Percentiles rank a stretch among this genome's conserved stretches.
phyloP scores from a whole-genome alignment of 176 grass and related monocot species.

The Thalia dealbata region DNA sequence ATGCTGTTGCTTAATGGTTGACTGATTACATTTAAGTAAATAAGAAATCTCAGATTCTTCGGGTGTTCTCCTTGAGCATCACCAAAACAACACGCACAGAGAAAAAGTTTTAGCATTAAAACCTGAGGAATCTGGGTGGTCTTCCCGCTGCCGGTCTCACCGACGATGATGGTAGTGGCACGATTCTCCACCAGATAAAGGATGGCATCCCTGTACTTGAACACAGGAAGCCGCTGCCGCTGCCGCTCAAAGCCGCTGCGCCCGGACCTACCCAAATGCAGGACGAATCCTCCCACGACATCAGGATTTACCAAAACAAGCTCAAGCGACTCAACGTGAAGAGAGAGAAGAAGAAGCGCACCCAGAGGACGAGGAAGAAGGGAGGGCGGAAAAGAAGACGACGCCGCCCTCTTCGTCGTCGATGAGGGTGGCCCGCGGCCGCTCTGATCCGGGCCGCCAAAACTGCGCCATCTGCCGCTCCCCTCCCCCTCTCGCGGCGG shows the following conservation, averaged over 20 bases:
- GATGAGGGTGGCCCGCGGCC: constrained; percentile 43
- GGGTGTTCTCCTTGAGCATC: background rate
- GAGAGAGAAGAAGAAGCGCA: constrained; percentile 3
- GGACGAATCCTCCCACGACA: background rate
- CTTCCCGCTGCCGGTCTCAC: constrained; percentile 89
- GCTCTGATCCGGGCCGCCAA: constrained; percentile 67
- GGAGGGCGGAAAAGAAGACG: constrained; percentile 47
- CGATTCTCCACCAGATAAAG: constrained; percentile 86
- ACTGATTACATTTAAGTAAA: background rate
- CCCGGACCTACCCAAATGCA: constrained; percentile 36
- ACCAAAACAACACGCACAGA: too few species aligned
- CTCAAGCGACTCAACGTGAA: background rate
- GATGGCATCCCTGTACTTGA: constrained; percentile 75
- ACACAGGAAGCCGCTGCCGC: constrained; percentile 65
- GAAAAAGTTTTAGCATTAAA: too few species aligned
- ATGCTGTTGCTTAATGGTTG: background rate
- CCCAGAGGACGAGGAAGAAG: constrained; percentile 31
- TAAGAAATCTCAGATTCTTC: background rate
- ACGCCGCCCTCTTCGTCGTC: constrained; percentile 86
- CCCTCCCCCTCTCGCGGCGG: background rate
- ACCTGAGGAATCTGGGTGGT: constrained; percentile 95
- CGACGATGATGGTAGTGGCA: constrained; percentile 73
- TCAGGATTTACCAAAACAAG: background rate
- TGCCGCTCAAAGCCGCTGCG: constrained; percentile 64
- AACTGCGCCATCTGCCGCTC: constrained; percentile 43